Base-by-base conservation (phyloP, 495 filamentous ascomycete species). In the Xylaria longipes region DNA sequence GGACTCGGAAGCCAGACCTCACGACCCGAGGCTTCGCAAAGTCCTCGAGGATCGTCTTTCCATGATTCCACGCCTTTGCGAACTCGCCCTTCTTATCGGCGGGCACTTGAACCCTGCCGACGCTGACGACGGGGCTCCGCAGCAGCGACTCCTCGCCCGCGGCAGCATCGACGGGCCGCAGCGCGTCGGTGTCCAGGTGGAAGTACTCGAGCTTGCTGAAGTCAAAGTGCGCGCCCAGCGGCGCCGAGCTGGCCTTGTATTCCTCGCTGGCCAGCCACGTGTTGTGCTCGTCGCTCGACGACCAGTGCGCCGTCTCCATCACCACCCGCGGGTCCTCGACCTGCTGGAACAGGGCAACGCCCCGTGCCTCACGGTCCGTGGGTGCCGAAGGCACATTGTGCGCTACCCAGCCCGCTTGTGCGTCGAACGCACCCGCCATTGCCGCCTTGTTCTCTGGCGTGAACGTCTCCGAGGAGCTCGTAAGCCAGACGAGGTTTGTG, bases 281-380 rank as follows among this genome's bases (percentile, higher is more conserved):
- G 60, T 73, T 72, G 70, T 90, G 88, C 25, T 81, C 76, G 2
- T 74, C 80, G 12, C 83, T 77, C 2, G 85, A 86, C 17, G 80
- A 79, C 88, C 88, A 89, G 29, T 82, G 80, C 41, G 86, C 86
- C 2, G 85, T 76, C 20, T 89, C 74, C 65, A 89, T 82, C n/a
- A 85, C 71, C 15, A 77, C 75, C 3, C 75, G 73, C 11, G 83
- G 82, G 71, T 88, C 83, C 65, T 89, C 85, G 57, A 84, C 66
- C 57, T 87, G 85, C 17, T 80, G 77, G 60, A 87, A 80, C 65
- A 86, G 70, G 45, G 69, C 70, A 1, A 76, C 69, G 11, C 80
- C 75, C n/a, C 77, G 78, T 2, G 48, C 62, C 29, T 74, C 61
- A 17, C 71, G 71, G 31, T 65, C 70, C 9, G 70, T 57, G 0